Evolutionary conservation across 2,329 filamentous ascomycete genomes (phyloP), one percentile per base, ranked within the genome.

Genomic region (Atkinsonella hypoxylon): DNA sequence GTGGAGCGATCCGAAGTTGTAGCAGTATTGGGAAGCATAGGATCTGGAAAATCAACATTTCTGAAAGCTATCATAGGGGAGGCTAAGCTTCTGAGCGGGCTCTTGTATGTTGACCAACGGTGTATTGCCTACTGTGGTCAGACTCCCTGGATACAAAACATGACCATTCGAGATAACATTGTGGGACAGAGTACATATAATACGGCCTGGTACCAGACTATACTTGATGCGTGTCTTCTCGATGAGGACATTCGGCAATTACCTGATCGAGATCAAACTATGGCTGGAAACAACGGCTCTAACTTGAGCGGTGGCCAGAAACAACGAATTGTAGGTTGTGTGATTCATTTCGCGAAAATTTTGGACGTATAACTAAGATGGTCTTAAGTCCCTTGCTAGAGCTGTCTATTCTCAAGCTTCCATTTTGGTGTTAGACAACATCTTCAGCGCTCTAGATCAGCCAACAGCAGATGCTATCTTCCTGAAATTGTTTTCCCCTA

Each of bases 221-320:
- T 45, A 15, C 10, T 45, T 11, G 20, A 45, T 15, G 8, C 20
- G 9, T 45, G 42, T 22, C 20, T 26, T 45, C 42, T 45, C 7
- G 20, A 6, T 6, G 49, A 58, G 34, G 62, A 64, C 50, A 56
- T 69, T 15, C 47, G 40, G 2, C 38, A 45, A 4, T 54, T 71
- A 4, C 58, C 61, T 0, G 52, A 59, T 5, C 66, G 67, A 2
- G 64, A 67, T 44, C 43, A 57, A 30, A 66, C 64, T 1, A 56
- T 57, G 8, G 54, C 69, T 49, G 68, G 69, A 12, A 65, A 60
- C 48, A 60, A 61, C 34, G 67, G 67, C 1, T 61, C 67, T 18
- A 61, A 59, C 4, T 54, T 70, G 7, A 68, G 65, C 30, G 69
- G 69, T 10, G 69, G 69, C 3, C 68, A 71, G 45, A 54, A 56